phyloP scores from a whole-genome alignment of 768 basidiomycete species.

The Suillus clintonianus region DNA sequence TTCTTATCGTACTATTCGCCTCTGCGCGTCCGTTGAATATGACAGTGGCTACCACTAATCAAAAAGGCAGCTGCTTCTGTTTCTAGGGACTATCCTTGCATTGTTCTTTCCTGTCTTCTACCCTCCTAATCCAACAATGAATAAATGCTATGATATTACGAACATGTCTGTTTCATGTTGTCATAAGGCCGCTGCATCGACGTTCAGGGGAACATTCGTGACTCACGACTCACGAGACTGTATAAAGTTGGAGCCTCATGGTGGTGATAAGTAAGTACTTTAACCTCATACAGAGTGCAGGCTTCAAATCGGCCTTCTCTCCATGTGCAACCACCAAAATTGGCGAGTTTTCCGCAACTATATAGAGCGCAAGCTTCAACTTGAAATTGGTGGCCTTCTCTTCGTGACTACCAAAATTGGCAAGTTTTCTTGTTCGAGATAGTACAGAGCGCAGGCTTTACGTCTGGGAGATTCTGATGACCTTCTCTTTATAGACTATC shows the following conservation, averaged over 20 bases:
- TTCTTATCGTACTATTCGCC: background rate
- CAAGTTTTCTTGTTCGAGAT: background rate
- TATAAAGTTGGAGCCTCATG: background rate
- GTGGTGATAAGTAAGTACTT: background rate
- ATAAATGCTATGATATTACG: background rate
- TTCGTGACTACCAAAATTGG: background rate
- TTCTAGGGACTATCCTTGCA: background rate
- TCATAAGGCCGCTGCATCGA: background rate
- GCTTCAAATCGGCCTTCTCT: too few relatives aligned
- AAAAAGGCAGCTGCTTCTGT: background rate
- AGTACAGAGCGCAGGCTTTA: background rate
- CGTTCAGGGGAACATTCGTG: background rate
- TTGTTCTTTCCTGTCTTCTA: too few relatives aligned
- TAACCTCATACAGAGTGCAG: background rate
- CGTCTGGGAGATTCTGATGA: too few relatives aligned
- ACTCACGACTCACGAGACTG: background rate
- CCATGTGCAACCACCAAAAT: too few relatives aligned
- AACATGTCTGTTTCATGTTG: background rate
- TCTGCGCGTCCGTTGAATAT: background rate
- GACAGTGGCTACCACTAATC: background rate
- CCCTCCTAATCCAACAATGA: background rate
- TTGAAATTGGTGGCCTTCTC: background rate
- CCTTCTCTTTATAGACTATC: background rate
- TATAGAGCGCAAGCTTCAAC: background rate
- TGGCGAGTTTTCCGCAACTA: too few relatives aligned